Evolutionary conservation across 108 stramenopile genomes (phyloP), one percentile per base, ranked within the genome.

Genomic region (Pseudonitzschia pungens): DNA sequence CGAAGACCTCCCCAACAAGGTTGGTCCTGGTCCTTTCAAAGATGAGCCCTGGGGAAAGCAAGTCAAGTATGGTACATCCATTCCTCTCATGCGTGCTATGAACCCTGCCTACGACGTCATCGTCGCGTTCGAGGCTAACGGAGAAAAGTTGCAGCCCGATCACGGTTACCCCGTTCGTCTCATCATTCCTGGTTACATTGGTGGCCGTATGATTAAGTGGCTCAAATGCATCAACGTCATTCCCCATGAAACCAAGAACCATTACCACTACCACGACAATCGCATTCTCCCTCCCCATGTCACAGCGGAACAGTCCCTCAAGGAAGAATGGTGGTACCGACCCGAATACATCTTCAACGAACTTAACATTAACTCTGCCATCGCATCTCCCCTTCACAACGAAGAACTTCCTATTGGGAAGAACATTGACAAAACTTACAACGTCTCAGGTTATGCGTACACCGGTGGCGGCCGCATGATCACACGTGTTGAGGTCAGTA

Each of bases 181-280:
- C 48, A 92, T 99, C 80, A 96, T 99, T 58, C 98, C 98, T 0
- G 98, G 98, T 56, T 97, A 95, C 78, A 98, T 98, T 72, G 98
- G 98, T 45, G 98, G 98, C 20, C 91, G 98, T 36, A 98, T 98
- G 98, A 92, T 98, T 81, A 98, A 98, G 81, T 98, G 98, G 98
- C 81, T 98, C 50, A 88, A 90, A 54, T 72, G 83, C 21, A 92
- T 98, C 80, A 92, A 93, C 70, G 92, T 98, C 75, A 92, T 96
- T 62, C 76, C 81, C 42, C 85, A 92, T 57, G 96, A 97, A 81
- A 92, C 93, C 77, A 89, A 88, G 85, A 97, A 93, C 81, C 95
- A 96, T 79, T 98, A 98, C 84, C 98, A 98, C 81, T 97, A 96
- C 86, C 93, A 97, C 73, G 98, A 99, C 84, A 99, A 99, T 77